Base-by-base conservation (phyloP, 2,329 filamentous ascomycete species). In the Aureobasidium sp. region DNA sequence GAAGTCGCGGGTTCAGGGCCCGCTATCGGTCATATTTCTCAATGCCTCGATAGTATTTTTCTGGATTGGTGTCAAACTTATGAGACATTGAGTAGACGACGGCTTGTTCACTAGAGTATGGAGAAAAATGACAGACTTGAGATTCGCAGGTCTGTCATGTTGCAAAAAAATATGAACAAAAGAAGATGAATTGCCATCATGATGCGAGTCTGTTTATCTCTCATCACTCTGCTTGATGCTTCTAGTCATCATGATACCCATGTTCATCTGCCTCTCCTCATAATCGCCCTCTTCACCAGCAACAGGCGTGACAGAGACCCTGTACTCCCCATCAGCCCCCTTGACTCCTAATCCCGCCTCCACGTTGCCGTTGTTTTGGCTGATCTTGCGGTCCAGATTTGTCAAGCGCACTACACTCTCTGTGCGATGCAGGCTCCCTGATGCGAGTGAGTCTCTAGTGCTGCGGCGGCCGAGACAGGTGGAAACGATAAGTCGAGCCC, bases 371-470 rank as follows among this genome's bases (percentile, higher is more conserved):
- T 29, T 29, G 14, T 29, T 47, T 2, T 45, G 27, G 8, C 53
- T 57, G 1, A 6, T 3, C 53, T 47, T 57, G 12, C 31, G 27
- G 7, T 47, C 55, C 9, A 59, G 20, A 5, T 59, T 59, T 2
- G 55, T 59, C n/a, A 59, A 39, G 12, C 55, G 55, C 5, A 59
- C 42, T n/a, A 59, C 42, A n/a, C 42, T 48, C 25, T 59, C 55
- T 6, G 37, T 37, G 12, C 55, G 41, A 25, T 59, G 55, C 20
- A 59, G 41, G 5, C 27, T 36, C 29, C 55, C 39, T 3, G 41
- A 47, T 1, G 55, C 31, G 11, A 48, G 31, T 14, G 20, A 37
- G 41, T 44, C 48, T 11, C 41, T 27, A 7, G 31, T 42, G 11
- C 51, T 55, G 15, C 51, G 51, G 22, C 42, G 20, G 2, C 55